A percentile compares a stretch with the other conserved stretches of the same genome.
Conservation (phyloP, 352 stramenopile genomes). For the Phytophthora tentaculata region DNA sequence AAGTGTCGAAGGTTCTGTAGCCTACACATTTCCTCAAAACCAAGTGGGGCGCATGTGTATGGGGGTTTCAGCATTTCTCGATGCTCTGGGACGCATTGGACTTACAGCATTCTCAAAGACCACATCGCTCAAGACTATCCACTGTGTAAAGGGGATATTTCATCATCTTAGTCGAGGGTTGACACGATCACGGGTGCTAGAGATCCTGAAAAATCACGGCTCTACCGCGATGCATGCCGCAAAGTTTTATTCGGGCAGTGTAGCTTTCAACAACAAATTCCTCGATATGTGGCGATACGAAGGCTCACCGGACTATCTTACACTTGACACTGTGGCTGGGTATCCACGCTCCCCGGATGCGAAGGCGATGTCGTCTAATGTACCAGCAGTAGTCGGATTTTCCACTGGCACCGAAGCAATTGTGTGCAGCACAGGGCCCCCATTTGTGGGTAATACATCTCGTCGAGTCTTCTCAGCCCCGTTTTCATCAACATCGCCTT, state of each 20-base stretch:
- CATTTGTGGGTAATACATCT: conserved; percentile 33
- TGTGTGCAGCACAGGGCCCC: conserved; percentile 22
- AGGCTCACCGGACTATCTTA: conserved; percentile 79
- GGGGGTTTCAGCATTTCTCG: conserved; percentile 73
- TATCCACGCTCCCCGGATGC: conserved; percentile 23
- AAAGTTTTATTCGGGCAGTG: conserved; percentile 76
- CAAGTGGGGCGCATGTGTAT: conserved; percentile 73
- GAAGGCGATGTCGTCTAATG: conserved; percentile 13
- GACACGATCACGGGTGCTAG: conserved; percentile 63
- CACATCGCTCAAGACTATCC: conserved; percentile 50
- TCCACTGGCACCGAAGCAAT: conserved; percentile 33
- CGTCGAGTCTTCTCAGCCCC: conserved; percentile 26
- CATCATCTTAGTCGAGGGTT: conserved; percentile 77
- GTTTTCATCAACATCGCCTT: conserved; percentile 45
- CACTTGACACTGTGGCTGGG: conserved; percentile 39
- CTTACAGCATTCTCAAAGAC: conserved; percentile 61
- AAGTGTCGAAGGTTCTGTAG: conserved; percentile 55
- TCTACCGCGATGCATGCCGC: conserved; percentile 68
- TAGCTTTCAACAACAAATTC: conserved; percentile 83
- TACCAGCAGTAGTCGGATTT: background rate
- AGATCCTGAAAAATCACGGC: conserved; percentile 74
- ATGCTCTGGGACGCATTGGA: conserved; percentile 61
- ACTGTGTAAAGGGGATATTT: conserved; percentile 79
- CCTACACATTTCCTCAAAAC: conserved; percentile 48
- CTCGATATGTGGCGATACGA: conserved; percentile 85